A percentile compares a stretch with the other conserved stretches of the same genome.
Conservation (phyloP, 371 early-diverging fungal genomes). For the Chytridiales sp. region DNA sequence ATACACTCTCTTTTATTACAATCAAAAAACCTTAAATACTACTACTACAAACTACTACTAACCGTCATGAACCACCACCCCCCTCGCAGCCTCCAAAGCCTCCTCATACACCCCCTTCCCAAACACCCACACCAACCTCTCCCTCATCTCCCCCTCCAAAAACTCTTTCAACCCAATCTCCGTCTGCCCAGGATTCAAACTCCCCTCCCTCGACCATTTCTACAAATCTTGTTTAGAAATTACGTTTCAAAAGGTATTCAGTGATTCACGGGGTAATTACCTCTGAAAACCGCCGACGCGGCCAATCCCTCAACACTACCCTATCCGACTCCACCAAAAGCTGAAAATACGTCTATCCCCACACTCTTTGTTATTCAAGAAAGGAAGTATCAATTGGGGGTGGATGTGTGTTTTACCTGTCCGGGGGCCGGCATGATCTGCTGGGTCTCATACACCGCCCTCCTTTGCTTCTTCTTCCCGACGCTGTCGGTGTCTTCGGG, state of each 20-base stretch:
- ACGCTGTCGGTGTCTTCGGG: neutral
- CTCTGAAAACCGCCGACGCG: slow-evolving; percentile 31
- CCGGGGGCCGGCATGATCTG: slow-evolving; percentile 30
- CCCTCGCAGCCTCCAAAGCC: too few relatives aligned
- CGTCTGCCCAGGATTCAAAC: slow-evolving; percentile 29
- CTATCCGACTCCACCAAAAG: slow-evolving; percentile 22
- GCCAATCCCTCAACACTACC: slow-evolving; percentile 34
- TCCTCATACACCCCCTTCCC: slow-evolving; percentile 23
- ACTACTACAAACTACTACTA: too few relatives aligned
- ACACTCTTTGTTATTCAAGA: neutral
- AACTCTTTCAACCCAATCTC: slow-evolving; percentile 15
- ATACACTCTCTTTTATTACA: too few relatives aligned
- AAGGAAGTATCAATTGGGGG: neutral
- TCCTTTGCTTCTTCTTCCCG: neutral
- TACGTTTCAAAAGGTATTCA: slow-evolving; percentile 3
- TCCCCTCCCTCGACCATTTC: slow-evolving; percentile 38
- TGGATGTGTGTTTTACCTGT: slow-evolving; percentile 9
- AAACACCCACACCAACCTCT: slow-evolving; percentile 31
- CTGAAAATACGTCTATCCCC: slow-evolving; percentile 30
- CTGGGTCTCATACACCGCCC: slow-evolving; percentile 20
- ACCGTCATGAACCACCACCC: too few relatives aligned
- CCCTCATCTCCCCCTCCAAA: slow-evolving; percentile 21
- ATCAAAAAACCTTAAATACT: too few relatives aligned
- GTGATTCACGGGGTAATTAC: slow-evolving; percentile 8
- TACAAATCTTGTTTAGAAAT: neutral